phyloP scores from a whole-genome alignment of 345 rosid genomes.

The Linum trigynum region DNA sequence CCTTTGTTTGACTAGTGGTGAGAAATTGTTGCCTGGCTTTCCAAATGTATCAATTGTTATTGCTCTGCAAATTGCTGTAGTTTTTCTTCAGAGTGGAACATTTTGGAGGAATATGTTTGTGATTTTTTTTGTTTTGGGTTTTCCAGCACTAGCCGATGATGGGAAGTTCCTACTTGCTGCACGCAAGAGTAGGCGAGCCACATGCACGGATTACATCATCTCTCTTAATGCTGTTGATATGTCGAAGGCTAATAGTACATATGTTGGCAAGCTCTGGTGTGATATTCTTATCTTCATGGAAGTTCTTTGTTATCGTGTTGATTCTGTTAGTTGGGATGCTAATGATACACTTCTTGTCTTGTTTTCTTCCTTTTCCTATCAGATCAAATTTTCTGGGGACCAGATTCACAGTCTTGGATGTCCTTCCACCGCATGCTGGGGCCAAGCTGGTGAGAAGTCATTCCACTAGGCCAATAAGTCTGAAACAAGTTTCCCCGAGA shows the following conservation, averaged over 20 bases:
- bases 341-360: too few species aligned
- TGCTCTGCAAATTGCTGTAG: not conserved
- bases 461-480: slow-evolving; percentile 23
- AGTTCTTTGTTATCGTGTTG: not conserved
- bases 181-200: slow-evolving; percentile 26
- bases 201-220: slow-evolving; percentile 25
- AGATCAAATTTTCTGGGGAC: slow-evolving; percentile 30
- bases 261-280: slow-evolving; percentile 27
- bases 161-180: slow-evolving; percentile 32
- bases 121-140: not conserved
- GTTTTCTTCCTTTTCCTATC: not conserved
- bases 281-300: not conserved
- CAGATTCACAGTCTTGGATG: slow-evolving; percentile 28
- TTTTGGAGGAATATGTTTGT: not conserved
- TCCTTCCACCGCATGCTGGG: slow-evolving; percentile 27
- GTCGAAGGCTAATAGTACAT: slow-evolving; percentile 21
- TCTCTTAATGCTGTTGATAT: slow-evolving; percentile 20
- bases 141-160: slow-evolving; percentile 19
- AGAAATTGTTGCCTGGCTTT: slow-evolving; percentile 3
- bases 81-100: not conserved
- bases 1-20: slow-evolving; percentile 24
- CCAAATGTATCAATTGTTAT: not conserved
- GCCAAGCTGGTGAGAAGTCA: slow-evolving; percentile 25
- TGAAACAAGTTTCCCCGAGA: slow-evolving; percentile 27
- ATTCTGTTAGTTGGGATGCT: not conserved